Evolutionary conservation across 192 early-diverging fungal species (phyloP).

Genomic region (Coemansia sp.): DNA sequence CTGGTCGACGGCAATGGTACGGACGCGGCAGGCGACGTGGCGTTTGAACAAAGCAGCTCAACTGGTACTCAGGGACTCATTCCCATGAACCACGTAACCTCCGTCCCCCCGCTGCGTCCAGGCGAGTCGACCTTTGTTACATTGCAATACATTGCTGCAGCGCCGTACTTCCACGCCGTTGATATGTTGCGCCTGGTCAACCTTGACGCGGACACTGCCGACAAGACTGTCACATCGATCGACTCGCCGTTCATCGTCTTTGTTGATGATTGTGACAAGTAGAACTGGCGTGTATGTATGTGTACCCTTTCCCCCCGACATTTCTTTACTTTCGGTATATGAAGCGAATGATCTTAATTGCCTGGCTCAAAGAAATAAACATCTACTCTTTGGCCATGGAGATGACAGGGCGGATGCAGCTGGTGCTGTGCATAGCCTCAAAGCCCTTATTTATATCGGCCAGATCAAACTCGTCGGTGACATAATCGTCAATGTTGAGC

Average conservation of each 20-base stretch:
- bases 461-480: slow-evolving; percentile 79
- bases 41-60: neutral
- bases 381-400: slow-evolving; percentile 35
- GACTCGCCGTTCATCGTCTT: slow-evolving; percentile 48
- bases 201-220: slow-evolving; percentile 23
- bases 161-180: slow-evolving; percentile 43
- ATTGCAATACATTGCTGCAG: slow-evolving; percentile 40
- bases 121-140: slow-evolving; percentile 32
- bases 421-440: slow-evolving; percentile 81
- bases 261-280: slow-evolving; percentile 16
- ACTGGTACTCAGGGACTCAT: slow-evolving; percentile 14
- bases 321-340: neutral
- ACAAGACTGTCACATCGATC: slow-evolving; percentile 26
- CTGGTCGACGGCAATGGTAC: slow-evolving; percentile 14
- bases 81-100: slow-evolving; percentile 16
- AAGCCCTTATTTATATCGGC: slow-evolving; percentile 92
- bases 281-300: neutral
- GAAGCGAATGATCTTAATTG: neutral
- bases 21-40: neutral
- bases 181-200: slow-evolving; percentile 27
- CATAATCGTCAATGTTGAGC: slow-evolving; percentile 89
- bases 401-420: slow-evolving; percentile 58
- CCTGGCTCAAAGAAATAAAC: neutral
- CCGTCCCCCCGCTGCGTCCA: slow-evolving; percentile 34
- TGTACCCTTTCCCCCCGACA: neutral